Percentiles rank a stretch among this genome's conserved stretches.
These are phyloP conservation scores for Wallacemonas sp. DNA, from an alignment of 208 protist genomes.

Conservation along the genomic window DNA sequence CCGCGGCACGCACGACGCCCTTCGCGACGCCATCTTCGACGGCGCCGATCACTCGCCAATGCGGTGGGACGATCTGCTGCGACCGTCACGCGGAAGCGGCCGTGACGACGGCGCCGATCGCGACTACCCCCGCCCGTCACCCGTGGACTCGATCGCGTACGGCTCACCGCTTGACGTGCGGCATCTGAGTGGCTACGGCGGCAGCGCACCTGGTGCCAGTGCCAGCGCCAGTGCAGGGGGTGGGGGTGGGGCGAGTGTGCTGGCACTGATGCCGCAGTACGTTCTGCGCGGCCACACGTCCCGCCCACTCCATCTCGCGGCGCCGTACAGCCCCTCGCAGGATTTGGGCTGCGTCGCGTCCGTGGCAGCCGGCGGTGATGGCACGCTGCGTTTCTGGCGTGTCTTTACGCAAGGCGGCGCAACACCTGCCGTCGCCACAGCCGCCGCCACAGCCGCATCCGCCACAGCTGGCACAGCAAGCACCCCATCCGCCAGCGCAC, in stretches of 20 bases:
- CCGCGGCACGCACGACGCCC: conserved; percentile 1
- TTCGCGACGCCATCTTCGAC: conserved; percentile 12
- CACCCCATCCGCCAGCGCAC: neutral
- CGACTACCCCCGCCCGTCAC: neutral
- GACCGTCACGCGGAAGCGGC: neutral
- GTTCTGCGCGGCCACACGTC: conserved; percentile 64
- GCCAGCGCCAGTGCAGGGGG: neutral
- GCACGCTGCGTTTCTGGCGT: conserved; percentile 80
- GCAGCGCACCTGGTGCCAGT: neutral
- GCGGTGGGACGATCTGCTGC: conserved; percentile 8
- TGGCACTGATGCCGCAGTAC: conserved; percentile 43
- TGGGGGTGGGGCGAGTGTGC: neutral
- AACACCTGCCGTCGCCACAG: conserved; percentile 11
- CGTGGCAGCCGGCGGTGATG: conserved; percentile 59
- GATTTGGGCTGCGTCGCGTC: conserved; percentile 63
- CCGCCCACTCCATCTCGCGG: conserved; percentile 60
- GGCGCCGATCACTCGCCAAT: neutral
- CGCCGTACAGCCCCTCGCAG: conserved; percentile 49
- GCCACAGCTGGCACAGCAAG: conserved; percentile 28
- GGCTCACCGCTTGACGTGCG: conserved; percentile 3
- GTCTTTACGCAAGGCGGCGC: conserved; percentile 32
- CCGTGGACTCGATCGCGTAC: conserved; percentile 3
- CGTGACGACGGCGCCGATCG: neutral
- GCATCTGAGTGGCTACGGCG: neutral
- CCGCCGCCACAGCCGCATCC: too few species aligned